Conservation (phyloP, 345 rosid species). For the Capsella bursapastoris region DNA sequence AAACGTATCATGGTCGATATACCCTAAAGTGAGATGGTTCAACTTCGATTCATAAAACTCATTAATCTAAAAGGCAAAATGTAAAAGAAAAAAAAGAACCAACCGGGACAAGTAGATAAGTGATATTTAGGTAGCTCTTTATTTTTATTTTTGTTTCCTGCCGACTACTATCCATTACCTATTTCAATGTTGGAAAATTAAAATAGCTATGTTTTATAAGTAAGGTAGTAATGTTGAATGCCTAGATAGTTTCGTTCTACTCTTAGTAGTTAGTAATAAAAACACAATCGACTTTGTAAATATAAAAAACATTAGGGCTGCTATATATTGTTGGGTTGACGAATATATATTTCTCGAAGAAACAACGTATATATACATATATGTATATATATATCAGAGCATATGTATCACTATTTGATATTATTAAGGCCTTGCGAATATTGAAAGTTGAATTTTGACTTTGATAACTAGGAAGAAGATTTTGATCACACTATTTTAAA, state of each 20-base stretch:
- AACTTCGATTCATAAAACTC: background rate
- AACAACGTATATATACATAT: background rate
- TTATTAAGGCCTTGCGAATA: slow-evolving; percentile 11
- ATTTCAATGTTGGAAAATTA: too few species aligned
- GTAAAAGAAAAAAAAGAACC: too few species aligned
- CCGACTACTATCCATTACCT: too few species aligned
- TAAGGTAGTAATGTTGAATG: too few species aligned
- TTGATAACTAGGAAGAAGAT: slow-evolving; percentile 2
- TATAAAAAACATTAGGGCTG: background rate
- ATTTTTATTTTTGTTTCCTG: background rate
- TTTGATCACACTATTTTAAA: background rate
- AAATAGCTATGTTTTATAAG: too few species aligned
- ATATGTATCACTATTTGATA: slow-evolving; percentile 11
- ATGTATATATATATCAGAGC: background rate
- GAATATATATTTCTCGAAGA: background rate
- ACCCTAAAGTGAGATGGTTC: background rate
- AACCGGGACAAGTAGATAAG: background rate
- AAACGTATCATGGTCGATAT: background rate
- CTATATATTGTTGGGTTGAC: background rate
- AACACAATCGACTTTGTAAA: too few species aligned
- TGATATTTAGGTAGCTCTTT: background rate
- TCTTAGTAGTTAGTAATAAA: too few species aligned
- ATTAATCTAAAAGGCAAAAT: background rate
- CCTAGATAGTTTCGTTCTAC: background rate
- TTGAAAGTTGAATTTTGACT: slow-evolving; percentile 27